Percentiles rank a stretch among this genome's conserved stretches.
phyloP scores from a whole-genome alignment of 2,329 filamentous ascomycete species.

The Elsinoe perseae region DNA sequence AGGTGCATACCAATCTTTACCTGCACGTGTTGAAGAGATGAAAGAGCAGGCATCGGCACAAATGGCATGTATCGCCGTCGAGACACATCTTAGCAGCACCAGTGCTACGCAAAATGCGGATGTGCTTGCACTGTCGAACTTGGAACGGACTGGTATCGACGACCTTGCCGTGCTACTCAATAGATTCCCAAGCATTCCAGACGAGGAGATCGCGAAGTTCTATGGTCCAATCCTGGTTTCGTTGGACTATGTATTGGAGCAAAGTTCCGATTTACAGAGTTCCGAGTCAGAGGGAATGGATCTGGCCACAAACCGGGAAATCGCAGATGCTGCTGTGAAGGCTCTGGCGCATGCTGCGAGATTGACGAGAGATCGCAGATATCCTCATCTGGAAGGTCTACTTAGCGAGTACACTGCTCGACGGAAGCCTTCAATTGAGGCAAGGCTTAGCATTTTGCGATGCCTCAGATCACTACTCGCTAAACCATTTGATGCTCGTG shows the following conservation, averaged over 20 bases:
- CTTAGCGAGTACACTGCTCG: slow-evolving; percentile 16
- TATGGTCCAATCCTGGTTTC: slow-evolving; percentile 42
- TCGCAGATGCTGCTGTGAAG: slow-evolving; percentile 17
- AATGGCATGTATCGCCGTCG: slow-evolving; percentile 71
- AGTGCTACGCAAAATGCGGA: slow-evolving; percentile 68
- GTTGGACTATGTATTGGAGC: slow-evolving; percentile 15
- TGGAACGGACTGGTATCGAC: slow-evolving; percentile 16
- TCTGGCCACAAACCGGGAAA: background rate
- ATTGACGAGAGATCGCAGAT: slow-evolving; percentile 18
- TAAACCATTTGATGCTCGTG: slow-evolving; percentile 18
- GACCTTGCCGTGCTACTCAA: slow-evolving; percentile 66
- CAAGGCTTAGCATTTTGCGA: slow-evolving; percentile 16
- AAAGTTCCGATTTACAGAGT: slow-evolving; percentile 2
- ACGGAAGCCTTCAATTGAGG: slow-evolving; percentile 16
- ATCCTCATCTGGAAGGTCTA: slow-evolving; percentile 15
- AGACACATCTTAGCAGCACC: slow-evolving; percentile 89
- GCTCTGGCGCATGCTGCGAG: slow-evolving; percentile 17
- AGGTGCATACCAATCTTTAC: slow-evolving; percentile 77
- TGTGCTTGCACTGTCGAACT: slow-evolving; percentile 21
- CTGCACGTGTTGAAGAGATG: slow-evolving; percentile 45
- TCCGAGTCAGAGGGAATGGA: background rate
- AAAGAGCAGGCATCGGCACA: slow-evolving; percentile 45
- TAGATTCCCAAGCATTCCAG: slow-evolving; percentile 84
- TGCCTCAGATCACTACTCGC: slow-evolving; percentile 17
- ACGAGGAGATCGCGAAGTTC: slow-evolving; percentile 96